Percentiles rank a stretch among this genome's conserved stretches.
Evolutionary conservation across 306 rosid genomes (phyloP).

Genomic region (Sicyos edulis): DNA sequence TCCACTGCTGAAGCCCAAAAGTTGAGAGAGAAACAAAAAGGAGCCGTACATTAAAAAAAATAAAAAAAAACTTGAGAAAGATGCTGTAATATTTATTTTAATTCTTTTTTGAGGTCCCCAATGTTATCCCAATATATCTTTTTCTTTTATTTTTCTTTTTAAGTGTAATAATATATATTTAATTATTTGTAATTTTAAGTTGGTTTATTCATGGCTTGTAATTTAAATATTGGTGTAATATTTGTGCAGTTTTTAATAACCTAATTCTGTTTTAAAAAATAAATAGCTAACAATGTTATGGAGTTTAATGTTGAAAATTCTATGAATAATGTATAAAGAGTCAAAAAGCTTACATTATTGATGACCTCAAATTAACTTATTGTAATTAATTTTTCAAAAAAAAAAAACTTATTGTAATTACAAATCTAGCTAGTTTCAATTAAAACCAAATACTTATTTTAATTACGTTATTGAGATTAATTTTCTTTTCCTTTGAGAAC

Average conservation of each 20-base stretch:
- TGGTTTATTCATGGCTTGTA: background rate
- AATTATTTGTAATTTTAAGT: no score
- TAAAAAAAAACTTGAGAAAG: background rate
- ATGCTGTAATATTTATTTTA: background rate
- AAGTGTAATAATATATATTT: no score
- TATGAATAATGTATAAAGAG: background rate
- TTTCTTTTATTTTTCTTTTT: background rate
- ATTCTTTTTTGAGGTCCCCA: constrained; percentile 33
- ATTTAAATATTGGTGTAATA: background rate
- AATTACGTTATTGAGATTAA: no score
- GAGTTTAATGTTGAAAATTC: background rate
- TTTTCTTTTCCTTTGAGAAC: background rate
- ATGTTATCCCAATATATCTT: constrained; percentile 27
- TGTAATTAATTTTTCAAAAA: background rate
- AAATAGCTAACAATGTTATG: background rate
- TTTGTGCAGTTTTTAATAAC: no score
- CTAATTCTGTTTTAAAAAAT: no score
- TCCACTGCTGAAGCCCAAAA: background rate
- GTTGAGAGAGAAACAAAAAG: background rate
- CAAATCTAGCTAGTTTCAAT: background rate
- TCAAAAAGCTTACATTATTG: background rate
- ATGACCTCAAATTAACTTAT: background rate
- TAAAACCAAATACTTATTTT: background rate
- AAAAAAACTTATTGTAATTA: no score
- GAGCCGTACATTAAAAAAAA: constrained; percentile 27